Percentiles rank a stretch among this genome's conserved stretches.
Evolutionary conservation across 2,329 filamentous ascomycete genomes (phyloP).

Genomic region (Aspergillus versicolor): DNA sequence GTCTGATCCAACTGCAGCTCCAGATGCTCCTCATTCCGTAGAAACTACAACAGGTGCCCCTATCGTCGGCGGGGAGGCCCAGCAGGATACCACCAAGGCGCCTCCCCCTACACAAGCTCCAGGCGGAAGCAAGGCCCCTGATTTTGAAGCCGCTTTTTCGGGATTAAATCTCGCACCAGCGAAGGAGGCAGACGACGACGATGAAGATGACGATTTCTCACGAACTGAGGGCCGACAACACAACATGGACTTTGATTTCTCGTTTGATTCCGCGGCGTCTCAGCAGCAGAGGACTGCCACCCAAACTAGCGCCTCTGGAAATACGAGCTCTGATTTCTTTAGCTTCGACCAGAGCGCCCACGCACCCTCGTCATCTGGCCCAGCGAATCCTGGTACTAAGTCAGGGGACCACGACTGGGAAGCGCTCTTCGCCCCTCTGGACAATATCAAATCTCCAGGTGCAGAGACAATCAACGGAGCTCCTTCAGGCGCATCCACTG

Average conservation of each 20-base stretch:
- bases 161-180: conserved; percentile 46
- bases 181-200: conserved; percentile 51
- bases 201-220: conserved; percentile 60
- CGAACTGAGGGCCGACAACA: conserved; percentile 26
- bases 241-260: conserved; percentile 45
- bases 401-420: conserved; percentile 78
- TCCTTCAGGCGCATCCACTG: conserved; percentile 1
- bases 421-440: conserved; percentile 81
- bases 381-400: conserved; percentile 41
- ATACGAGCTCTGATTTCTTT: conserved; percentile 39
- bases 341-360: conserved; percentile 34
- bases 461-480: conserved; percentile 20
- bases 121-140: conserved; percentile 35
- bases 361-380: conserved; percentile 31
- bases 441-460: conserved; percentile 44
- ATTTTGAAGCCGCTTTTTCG: conserved; percentile 50
- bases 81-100: conserved; percentile 18
- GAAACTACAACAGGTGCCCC: conserved; percentile 38
- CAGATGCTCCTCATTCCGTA: conserved; percentile 41
- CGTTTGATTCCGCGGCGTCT: conserved; percentile 44
- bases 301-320: conserved; percentile 20
- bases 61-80: conserved; percentile 36
- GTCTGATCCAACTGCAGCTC: conserved; percentile 38
- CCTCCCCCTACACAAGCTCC: conserved; percentile 14
- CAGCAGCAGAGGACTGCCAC: conserved; percentile 23